These are phyloP conservation scores for Aechmea fasciata DNA, from an alignment of 176 grass and related monocot species.

Conservation along the genomic window DNA sequence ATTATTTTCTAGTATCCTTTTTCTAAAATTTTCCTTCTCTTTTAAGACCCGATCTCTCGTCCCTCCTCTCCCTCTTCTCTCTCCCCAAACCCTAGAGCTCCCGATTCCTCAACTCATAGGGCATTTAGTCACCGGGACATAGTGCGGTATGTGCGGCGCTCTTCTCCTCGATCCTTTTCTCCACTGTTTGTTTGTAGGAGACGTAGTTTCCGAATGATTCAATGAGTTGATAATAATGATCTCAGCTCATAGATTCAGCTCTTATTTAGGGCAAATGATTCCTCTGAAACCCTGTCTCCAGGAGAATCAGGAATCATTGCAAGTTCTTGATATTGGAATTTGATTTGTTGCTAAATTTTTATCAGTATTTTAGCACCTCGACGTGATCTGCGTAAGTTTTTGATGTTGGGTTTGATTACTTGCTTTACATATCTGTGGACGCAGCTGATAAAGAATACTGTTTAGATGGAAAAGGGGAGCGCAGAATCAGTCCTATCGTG, in stretches of 20 bases:
- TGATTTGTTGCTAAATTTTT: background rate
- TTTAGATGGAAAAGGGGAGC: constrained; percentile 50
- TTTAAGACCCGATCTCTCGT: background rate
- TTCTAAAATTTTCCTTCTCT: too few relatives aligned
- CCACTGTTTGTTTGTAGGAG: background rate
- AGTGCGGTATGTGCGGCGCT: too few relatives aligned
- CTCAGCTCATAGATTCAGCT: background rate
- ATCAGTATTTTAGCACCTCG: background rate
- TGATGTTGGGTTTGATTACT: too few relatives aligned
- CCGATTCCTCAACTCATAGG: background rate
- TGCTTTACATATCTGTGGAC: background rate
- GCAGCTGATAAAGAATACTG: background rate
- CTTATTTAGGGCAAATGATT: background rate
- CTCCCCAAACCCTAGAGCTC: background rate
- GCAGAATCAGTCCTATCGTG: constrained; percentile 46
- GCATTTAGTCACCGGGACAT: background rate
- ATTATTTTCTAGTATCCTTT: too few relatives aligned
- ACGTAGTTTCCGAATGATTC: background rate
- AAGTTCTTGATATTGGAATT: background rate
- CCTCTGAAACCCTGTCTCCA: too few relatives aligned
- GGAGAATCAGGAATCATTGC: background rate
- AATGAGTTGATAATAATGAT: background rate
- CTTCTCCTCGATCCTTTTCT: background rate
- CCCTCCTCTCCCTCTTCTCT: background rate
- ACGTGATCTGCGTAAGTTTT: background rate